phyloP scores from a whole-genome alignment of 495 filamentous ascomycete genomes.

The Immersiella caudata region DNA sequence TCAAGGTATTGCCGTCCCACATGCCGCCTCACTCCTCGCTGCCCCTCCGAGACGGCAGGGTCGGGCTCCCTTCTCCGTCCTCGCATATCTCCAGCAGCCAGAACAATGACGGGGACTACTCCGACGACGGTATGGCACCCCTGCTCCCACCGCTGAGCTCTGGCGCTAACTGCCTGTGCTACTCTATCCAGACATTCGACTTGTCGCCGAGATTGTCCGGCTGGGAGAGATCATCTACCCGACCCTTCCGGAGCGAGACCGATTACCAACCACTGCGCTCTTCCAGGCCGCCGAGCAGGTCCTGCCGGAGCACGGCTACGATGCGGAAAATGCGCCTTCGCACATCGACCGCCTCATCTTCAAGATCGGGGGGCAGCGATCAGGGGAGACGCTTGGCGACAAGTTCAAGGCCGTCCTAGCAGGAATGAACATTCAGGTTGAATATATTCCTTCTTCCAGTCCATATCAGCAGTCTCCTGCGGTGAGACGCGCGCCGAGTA shows the following conservation, averaged over 20 bases:
- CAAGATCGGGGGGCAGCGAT: constrained; percentile 66
- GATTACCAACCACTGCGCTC: constrained; percentile 73
- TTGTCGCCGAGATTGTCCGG: constrained; percentile 75
- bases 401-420: constrained; percentile 42
- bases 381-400: constrained; percentile 41
- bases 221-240: constrained; percentile 64
- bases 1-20: constrained; percentile 35
- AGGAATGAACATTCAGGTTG: constrained; percentile 36
- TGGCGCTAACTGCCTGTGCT: constrained; percentile 20
- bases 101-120: constrained; percentile 44
- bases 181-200: constrained; percentile 65
- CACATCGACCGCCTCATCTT: constrained; percentile 78
- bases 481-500: constrained; percentile 14
- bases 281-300: constrained; percentile 79
- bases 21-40: constrained; percentile 41
- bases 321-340: constrained; percentile 68
- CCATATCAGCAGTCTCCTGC: constrained; percentile 25
- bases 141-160: not conserved
- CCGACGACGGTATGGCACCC: constrained; percentile 63
- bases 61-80: constrained; percentile 46
- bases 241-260: constrained; percentile 59
- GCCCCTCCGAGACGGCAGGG: constrained; percentile 44
- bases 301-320: constrained; percentile 65
- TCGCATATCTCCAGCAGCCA: constrained; percentile 18
- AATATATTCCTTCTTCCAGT: constrained; percentile 32